A percentile compares a stretch with the other conserved stretches of the same genome.
Conservation (phyloP, 805 yeast genomes). For the Candida fluviatilis region DNA sequence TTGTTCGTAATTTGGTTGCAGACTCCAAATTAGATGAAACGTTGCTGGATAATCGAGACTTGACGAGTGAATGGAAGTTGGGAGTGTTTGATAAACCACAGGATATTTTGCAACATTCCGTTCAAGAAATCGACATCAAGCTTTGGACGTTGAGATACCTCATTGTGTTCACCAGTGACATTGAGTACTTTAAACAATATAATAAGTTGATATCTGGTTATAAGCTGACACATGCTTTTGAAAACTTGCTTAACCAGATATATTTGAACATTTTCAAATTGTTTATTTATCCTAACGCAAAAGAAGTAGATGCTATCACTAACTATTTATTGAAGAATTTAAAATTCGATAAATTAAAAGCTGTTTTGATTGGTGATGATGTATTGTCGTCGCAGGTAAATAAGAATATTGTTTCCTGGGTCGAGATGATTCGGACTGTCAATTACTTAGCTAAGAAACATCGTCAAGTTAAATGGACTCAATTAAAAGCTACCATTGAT, state of each 20-base stretch:
- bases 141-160: constrained; percentile 37
- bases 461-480: neutral
- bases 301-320: constrained; percentile 19
- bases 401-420: constrained; percentile 12
- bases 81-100: constrained; percentile 20
- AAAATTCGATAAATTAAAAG: constrained; percentile 22
- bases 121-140: constrained; percentile 28
- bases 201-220: constrained; percentile 21
- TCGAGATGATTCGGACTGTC: constrained; percentile 13
- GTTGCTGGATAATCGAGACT: constrained; percentile 57
- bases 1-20: constrained; percentile 14
- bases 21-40: constrained; percentile 8
- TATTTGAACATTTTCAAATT: constrained; percentile 21
- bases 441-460: constrained; percentile 4
- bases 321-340: constrained; percentile 30
- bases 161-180: constrained; percentile 21
- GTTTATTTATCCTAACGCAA: constrained; percentile 11
- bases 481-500: constrained; percentile 3
- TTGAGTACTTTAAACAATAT: constrained; percentile 15
- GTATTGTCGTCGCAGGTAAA: constrained; percentile 16
- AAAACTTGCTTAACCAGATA: constrained; percentile 23
- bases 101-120: constrained; percentile 13
- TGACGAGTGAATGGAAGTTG: constrained; percentile 49
- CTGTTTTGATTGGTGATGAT: constrained; percentile 11
- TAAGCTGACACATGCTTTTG: constrained; percentile 14